These are phyloP conservation scores for Pinus tabuliformis DNA, from an alignment of 75 land plant species.

Conservation along the genomic window DNA sequence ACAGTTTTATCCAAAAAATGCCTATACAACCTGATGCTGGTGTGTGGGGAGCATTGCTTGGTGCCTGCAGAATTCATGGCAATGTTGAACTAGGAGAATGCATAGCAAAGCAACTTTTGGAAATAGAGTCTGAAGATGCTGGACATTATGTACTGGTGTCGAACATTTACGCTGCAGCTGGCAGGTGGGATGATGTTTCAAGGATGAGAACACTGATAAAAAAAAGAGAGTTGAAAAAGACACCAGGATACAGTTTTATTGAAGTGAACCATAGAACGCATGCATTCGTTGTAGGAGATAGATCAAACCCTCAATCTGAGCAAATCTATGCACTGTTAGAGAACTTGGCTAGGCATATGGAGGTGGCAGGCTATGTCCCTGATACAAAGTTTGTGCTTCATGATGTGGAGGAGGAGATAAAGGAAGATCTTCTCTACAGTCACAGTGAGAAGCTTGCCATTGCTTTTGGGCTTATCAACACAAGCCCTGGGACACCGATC, in stretches of 20 bases:
- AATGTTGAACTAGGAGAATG: conserved; percentile 31
- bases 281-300: conserved; percentile 18
- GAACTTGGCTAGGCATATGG: neutral
- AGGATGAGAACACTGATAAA: conserved; percentile 2
- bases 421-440: neutral
- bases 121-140: conserved; percentile 7
- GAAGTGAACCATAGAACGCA: neutral
- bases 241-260: neutral
- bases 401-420: neutral
- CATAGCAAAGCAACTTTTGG: conserved; percentile 15
- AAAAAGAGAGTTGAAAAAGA: neutral
- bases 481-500: neutral
- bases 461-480: conserved; percentile 4
- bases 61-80: conserved; percentile 34
- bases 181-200: neutral
- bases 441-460: conserved; percentile 6
- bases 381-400: neutral
- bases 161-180: conserved; percentile 9
- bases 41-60: conserved; percentile 40
- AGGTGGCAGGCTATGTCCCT: neutral
- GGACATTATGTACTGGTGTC: conserved; percentile 5
- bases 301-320: neutral
- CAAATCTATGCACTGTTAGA: neutral
- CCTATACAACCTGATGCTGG: conserved; percentile 32
- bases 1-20: conserved; percentile 34